Conservation (phyloP, 352 stramenopile species). For the Aphanomyces cochlioides region DNA sequence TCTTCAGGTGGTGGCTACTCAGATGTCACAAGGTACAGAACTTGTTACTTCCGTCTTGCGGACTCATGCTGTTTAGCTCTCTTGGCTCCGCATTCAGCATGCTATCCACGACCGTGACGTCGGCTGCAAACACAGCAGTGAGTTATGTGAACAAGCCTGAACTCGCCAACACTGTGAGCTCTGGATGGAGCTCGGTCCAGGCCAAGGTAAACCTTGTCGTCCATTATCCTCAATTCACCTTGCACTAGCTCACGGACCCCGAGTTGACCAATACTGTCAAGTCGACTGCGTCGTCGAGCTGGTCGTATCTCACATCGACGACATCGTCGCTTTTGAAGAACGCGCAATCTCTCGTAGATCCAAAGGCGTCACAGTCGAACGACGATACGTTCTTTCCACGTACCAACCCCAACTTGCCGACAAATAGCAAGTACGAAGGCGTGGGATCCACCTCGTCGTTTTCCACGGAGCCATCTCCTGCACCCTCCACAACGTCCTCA, state of each 20-base stretch:
- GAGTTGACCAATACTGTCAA: constrained; percentile 71
- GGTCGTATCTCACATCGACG: constrained; percentile 64
- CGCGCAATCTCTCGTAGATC: constrained; percentile 56
- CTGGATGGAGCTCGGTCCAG: constrained; percentile 71
- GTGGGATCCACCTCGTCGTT: constrained; percentile 31
- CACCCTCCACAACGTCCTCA: constrained; percentile 37
- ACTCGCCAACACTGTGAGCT: constrained; percentile 69
- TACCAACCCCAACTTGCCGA: constrained; percentile 52
- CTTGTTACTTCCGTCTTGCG: neutral
- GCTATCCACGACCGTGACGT: constrained; percentile 64
- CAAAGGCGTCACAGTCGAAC: constrained; percentile 30
- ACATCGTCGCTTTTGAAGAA: constrained; percentile 62
- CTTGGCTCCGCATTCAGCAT: constrained; percentile 58
- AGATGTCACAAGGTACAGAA: constrained; percentile 45
- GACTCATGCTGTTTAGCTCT: neutral
- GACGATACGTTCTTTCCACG: constrained; percentile 45
- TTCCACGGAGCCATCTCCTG: constrained; percentile 1
- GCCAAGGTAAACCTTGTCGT: constrained; percentile 37
- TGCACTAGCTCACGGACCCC: constrained; percentile 48
- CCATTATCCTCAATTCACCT: neutral
- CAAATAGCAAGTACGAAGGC: constrained; percentile 63
- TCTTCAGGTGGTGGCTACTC: constrained; percentile 43
- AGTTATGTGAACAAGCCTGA: constrained; percentile 75
- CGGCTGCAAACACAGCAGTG: constrained; percentile 55
- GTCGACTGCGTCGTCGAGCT: constrained; percentile 68